These are phyloP conservation scores for Serpula lacrymans DNA, from an alignment of 768 basidiomycete species.

Conservation along the genomic window DNA sequence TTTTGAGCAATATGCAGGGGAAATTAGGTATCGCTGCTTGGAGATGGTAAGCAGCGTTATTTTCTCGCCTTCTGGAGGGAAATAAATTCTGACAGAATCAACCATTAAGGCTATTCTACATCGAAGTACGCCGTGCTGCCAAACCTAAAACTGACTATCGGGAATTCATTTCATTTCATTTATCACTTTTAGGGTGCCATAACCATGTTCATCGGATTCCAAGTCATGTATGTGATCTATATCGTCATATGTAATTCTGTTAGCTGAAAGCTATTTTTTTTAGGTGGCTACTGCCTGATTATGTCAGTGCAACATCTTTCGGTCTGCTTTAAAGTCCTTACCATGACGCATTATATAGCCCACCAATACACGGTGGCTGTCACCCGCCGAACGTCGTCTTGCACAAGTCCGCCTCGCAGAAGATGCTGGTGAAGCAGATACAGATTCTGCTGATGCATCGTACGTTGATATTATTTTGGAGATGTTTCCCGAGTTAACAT, in stretches of 20 bases:
- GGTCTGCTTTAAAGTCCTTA: not conserved
- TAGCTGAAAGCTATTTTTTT: not conserved
- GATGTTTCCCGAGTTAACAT: too few relatives aligned
- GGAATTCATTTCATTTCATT: not conserved
- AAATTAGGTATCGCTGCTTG: conserved; percentile 63
- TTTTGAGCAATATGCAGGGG: conserved; percentile 67
- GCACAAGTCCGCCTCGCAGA: conserved; percentile 66
- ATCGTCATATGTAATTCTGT: not conserved
- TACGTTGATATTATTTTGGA: conserved; percentile 27
- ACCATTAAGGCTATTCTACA: conserved; percentile 68
- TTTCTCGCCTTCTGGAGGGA: not conserved
- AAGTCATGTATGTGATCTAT: conserved; percentile 40
- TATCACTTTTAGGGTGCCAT: conserved; percentile 54
- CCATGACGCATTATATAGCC: conserved; percentile 35
- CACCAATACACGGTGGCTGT: conserved; percentile 60
- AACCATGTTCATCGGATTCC: conserved; percentile 56
- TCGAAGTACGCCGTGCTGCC: conserved; percentile 42
- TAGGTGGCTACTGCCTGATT: conserved; percentile 60
- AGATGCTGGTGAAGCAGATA: conserved; percentile 65
- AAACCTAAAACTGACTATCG: not conserved
- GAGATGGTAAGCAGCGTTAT: conserved; percentile 48
- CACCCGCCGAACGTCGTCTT: conserved; percentile 46
- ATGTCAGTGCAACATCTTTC: conserved; percentile 34
- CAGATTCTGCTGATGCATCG: conserved; percentile 57
- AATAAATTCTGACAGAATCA: too few relatives aligned